A percentile compares a stretch with the other conserved stretches of the same genome.
Conservation (phyloP, 768 basidiomycete genomes). For the Boletus subcaerulescens region DNA sequence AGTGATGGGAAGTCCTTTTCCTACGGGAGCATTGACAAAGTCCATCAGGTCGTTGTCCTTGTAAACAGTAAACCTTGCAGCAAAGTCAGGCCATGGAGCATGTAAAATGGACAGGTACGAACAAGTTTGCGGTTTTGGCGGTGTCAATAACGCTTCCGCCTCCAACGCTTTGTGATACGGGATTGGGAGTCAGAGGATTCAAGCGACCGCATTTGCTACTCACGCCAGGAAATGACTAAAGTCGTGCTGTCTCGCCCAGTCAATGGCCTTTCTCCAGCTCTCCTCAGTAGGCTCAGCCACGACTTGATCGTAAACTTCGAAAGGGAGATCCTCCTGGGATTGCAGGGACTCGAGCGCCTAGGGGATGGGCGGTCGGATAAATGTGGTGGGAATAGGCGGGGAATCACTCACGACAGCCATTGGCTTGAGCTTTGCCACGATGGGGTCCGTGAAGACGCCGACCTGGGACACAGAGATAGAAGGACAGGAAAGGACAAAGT, state of each 20-base stretch:
- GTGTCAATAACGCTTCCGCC: constrained; percentile 97
- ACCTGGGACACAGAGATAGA: constrained; percentile 51
- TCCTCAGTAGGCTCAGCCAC: constrained; percentile 91
- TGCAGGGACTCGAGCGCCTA: constrained; percentile 81
- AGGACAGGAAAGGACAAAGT: background rate
- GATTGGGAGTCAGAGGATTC: background rate
- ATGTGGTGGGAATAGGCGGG: background rate
- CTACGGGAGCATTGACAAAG: constrained; percentile 95
- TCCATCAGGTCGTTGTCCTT: constrained; percentile 91
- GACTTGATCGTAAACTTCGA: constrained; percentile 78
- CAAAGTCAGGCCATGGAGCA: background rate
- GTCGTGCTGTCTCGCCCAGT: constrained; percentile 81
- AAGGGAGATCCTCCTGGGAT: constrained; percentile 69
- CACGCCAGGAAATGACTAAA: constrained; percentile 93
- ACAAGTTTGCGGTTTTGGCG: constrained; percentile 93
- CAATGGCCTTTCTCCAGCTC: constrained; percentile 85
- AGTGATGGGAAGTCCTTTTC: constrained; percentile 83
- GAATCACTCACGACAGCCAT: constrained; percentile 69
- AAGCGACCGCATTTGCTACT: constrained; percentile 25
- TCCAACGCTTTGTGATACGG: constrained; percentile 57
- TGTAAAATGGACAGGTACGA: constrained; percentile 18
- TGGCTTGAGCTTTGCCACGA: constrained; percentile 74
- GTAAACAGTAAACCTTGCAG: constrained; percentile 77
- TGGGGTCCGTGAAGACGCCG: constrained; percentile 90
- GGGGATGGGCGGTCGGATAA: background rate